phyloP scores from a whole-genome alignment of 352 stramenopile genomes.

The Globisporangium barbulae region DNA sequence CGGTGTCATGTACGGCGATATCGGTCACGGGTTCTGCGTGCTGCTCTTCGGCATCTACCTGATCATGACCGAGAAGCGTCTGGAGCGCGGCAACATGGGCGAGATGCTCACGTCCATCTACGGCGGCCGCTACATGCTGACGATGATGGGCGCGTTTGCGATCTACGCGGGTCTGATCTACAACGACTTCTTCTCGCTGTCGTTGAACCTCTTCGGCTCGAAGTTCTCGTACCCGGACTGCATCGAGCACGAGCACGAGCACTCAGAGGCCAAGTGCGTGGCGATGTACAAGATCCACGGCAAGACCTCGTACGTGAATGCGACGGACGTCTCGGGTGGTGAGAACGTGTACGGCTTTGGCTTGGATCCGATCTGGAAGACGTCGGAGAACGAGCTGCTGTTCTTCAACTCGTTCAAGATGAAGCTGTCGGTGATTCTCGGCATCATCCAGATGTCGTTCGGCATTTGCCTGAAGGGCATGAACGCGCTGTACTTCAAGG shows the following conservation, averaged over 20 bases:
- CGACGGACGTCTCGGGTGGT: slow-evolving; percentile 69
- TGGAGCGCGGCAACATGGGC: slow-evolving; percentile 79
- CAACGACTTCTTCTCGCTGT: slow-evolving; percentile 99
- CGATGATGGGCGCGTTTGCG: slow-evolving; percentile 98
- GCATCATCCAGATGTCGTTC: slow-evolving; percentile 98
- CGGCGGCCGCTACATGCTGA: slow-evolving; percentile 96
- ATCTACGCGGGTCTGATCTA: slow-evolving; percentile 99
- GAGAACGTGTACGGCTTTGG: slow-evolving; percentile 96
- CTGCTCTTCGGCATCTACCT: slow-evolving; percentile 94
- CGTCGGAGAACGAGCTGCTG: slow-evolving; percentile 96
- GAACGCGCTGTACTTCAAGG: slow-evolving; percentile 96
- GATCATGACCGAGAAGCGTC: slow-evolving; percentile 91
- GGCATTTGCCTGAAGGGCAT: slow-evolving; percentile 95
- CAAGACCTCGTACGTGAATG: slow-evolving; percentile 68
- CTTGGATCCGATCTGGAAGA: slow-evolving; percentile 98
- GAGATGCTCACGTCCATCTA: slow-evolving; percentile 94
- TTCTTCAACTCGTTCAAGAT: slow-evolving; percentile 99
- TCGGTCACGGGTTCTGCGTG: slow-evolving; percentile 96
- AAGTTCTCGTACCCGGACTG: slow-evolving; percentile 91
- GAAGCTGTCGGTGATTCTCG: slow-evolving; percentile 99
- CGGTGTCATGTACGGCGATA: slow-evolving; percentile 99
- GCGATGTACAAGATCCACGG: slow-evolving; percentile 76
- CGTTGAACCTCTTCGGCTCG: slow-evolving; percentile 96
- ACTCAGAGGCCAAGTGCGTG: slow-evolving; percentile 55
- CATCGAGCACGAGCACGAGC: slow-evolving; percentile 54